A percentile compares a stretch with the other conserved stretches of the same genome.
Evolutionary conservation across 805 yeast genomes (phyloP).

Genomic region (Starmerella bombi): DNA sequence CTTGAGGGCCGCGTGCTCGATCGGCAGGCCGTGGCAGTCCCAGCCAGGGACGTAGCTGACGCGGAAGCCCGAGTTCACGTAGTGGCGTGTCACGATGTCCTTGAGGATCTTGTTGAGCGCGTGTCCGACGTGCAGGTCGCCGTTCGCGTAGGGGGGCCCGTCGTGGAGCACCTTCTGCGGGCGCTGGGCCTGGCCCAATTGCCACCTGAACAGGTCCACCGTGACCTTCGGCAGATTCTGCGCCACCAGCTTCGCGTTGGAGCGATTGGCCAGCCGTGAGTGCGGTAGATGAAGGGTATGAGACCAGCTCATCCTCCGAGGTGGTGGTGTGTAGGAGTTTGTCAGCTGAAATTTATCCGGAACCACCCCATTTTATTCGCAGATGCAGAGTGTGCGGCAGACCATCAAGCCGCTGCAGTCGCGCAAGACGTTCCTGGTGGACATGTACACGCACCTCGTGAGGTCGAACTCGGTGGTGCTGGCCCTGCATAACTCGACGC

Average conservation of each 20-base stretch:
- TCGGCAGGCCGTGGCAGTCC: conserved; percentile 98
- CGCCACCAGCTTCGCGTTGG: conserved; percentile 34
- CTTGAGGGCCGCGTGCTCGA: conserved; percentile 68
- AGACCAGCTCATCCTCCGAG: conserved; percentile 30
- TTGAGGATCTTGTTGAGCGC: conserved; percentile 80
- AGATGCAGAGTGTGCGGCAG: conserved; percentile 4
- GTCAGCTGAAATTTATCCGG: conserved; percentile 1
- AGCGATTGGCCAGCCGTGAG: conserved; percentile 53
- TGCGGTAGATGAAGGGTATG: conserved; percentile 50
- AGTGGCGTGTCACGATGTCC: conserved; percentile 67
- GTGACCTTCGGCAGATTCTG: conserved; percentile 42
- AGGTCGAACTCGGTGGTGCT: conserved; percentile 56
- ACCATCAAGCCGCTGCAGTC: conserved; percentile 43
- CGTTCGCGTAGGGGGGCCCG: conserved; percentile 98
- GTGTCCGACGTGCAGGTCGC: conserved; percentile 83
- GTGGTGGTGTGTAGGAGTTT: neutral
- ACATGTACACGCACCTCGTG: conserved; percentile 60
- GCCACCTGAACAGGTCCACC: conserved; percentile 54
- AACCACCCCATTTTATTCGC: neutral
- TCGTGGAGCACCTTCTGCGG: conserved; percentile 59
- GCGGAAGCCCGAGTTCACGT: conserved; percentile 47
- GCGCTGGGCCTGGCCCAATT: conserved; percentile 27
- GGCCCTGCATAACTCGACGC: conserved; percentile 74
- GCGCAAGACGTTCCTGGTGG: conserved; percentile 77
- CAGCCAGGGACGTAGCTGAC: conserved; percentile 83